These are phyloP conservation scores for Aspergillus oerlinghausenensis DNA, from an alignment of 2,329 filamentous ascomycete genomes.

Conservation along the genomic window DNA sequence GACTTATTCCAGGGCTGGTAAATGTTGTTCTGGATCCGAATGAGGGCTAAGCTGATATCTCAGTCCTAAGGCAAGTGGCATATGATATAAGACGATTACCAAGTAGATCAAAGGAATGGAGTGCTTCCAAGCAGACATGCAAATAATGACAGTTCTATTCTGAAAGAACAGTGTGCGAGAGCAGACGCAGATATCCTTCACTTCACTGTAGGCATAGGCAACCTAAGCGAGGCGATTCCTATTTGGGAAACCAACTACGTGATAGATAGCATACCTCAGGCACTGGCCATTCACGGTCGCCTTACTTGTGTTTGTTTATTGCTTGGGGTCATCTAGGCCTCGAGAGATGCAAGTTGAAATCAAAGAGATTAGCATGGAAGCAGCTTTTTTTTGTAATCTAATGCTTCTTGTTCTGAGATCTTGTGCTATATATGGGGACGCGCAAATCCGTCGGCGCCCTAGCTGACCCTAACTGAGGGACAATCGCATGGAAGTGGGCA, in stretches of 20 bases:
- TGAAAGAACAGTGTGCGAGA: neutral
- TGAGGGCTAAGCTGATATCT: neutral
- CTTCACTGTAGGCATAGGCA: conserved; percentile 5
- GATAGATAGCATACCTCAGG: conserved; percentile 4
- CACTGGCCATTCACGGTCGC: neutral
- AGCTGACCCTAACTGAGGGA: neutral
- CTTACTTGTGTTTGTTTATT: neutral
- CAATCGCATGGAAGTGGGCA: neutral
- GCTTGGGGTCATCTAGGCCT: neutral
- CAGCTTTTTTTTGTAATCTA: neutral
- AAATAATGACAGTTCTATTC: neutral
- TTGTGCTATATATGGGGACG: neutral
- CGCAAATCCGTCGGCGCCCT: neutral
- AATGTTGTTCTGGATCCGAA: neutral
- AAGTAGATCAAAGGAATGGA: neutral
- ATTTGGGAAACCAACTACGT: conserved; percentile 10
- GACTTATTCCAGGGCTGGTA: neutral
- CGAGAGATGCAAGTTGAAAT: neutral
- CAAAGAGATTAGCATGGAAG: neutral
- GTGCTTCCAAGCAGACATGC: neutral
- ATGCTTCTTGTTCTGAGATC: neutral
- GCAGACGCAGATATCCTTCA: conserved; percentile 8
- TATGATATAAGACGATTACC: neutral
- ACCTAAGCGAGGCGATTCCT: conserved; percentile 14
- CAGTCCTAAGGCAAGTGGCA: neutral